A percentile compares a stretch with the other conserved stretches of the same genome.
phyloP scores from a whole-genome alignment of 169 alveolate species.

The Plasmodium blacklocki region DNA sequence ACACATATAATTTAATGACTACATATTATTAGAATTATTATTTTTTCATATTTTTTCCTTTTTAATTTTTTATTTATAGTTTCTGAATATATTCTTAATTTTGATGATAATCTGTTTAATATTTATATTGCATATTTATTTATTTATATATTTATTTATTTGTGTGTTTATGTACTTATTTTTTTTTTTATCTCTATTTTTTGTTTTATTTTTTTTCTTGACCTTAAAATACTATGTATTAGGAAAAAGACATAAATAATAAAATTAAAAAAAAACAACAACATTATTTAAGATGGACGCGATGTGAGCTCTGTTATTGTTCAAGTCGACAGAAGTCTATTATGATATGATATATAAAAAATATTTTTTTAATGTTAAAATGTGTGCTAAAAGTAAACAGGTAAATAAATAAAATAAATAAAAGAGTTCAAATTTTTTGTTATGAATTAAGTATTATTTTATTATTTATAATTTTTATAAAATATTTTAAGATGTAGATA shows the following conservation, averaged over 20 bases:
- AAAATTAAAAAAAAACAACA: neutral
- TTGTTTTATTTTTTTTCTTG: slow-evolving; percentile 1
- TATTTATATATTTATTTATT: neutral
- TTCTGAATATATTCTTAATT: no score
- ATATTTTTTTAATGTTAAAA: slow-evolving; percentile 15
- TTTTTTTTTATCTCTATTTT: neutral
- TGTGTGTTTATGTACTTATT: neutral
- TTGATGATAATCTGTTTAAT: no score
- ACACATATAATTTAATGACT: no score
- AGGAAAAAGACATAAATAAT: slow-evolving; percentile 10
- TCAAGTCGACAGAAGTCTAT: neutral
- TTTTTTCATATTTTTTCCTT: no score
- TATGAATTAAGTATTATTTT: neutral
- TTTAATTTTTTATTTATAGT: no score
- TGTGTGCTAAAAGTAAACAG: slow-evolving; percentile 24
- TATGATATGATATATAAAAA: slow-evolving; percentile 23
- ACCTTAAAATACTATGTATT: neutral
- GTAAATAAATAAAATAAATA: slow-evolving; percentile 1
- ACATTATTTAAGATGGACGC: slow-evolving; percentile 8
- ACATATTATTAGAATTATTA: no score
- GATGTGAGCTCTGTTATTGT: slow-evolving; percentile 30
- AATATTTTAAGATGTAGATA: neutral
- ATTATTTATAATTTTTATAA: neutral
- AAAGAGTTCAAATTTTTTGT: neutral
- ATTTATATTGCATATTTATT: neutral